phyloP scores from a whole-genome alignment of 305 asterid species.

The Solanum hybrid region DNA sequence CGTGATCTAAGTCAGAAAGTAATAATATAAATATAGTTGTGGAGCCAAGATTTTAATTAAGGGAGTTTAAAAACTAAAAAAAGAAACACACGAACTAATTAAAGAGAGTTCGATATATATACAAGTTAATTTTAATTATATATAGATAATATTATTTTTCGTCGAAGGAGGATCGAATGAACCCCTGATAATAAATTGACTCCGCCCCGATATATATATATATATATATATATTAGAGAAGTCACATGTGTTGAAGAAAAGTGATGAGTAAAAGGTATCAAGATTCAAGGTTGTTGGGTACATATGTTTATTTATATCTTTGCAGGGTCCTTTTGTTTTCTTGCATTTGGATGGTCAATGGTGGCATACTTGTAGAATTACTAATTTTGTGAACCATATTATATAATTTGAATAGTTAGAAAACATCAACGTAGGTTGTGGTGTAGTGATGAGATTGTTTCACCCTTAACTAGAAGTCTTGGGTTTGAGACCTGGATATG shows the following conservation, averaged over 20 bases:
- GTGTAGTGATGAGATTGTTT: no score
- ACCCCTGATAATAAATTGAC: no score
- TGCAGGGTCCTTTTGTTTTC: neutral
- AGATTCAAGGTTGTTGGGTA: slow-evolving; percentile 2
- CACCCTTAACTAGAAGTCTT: no score
- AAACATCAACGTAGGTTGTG: no score
- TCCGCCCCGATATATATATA: neutral
- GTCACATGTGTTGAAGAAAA: neutral
- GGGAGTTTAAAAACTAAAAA: no score
- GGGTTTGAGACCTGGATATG: no score
- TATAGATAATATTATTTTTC: no score
- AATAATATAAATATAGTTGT: neutral
- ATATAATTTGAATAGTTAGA: neutral
- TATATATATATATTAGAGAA: neutral
- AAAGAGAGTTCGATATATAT: no score
- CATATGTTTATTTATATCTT: neutral
- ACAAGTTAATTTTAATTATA: no score
- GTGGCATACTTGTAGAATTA: neutral
- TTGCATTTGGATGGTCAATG: neutral
- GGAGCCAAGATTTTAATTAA: no score
- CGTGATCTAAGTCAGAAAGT: neutral
- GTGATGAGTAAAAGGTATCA: neutral
- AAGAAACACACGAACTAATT: no score
- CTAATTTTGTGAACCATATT: neutral
- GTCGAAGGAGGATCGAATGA: accelerated